Base-by-base conservation (phyloP, 192 early-diverging fungal species). In the Coemansia sp. region DNA sequence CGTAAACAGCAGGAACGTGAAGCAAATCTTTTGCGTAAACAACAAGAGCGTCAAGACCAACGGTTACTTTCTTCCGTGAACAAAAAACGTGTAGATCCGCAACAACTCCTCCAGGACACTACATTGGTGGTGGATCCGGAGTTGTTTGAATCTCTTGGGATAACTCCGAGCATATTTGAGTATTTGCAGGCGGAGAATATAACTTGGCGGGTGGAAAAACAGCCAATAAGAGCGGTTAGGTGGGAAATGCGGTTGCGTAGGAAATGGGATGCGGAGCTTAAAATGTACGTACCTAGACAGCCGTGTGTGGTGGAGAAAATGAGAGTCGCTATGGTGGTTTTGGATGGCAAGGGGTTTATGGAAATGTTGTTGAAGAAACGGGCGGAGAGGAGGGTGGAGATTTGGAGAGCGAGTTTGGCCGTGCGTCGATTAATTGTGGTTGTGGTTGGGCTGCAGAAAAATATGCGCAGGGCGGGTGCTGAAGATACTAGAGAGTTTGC, bases 401-500 rank as follows among this genome's bases (percentile, higher is more conserved):
- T 81, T 12, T 75, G 72, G 78, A 66, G 70, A 1, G 78, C 68
- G 5, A 10, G 66, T 36, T 42, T 81, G 55, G 69, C 63, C 1
- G 67, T 70, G 17, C 48, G 5, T 5, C 55, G 68, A 0, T 28
- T 81, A 31, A 48, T 68, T 40, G 73, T 81, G 3, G 64, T 62
- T 5, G 73, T 81, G 7, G 28, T 81, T 11, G 78, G 78, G 10
- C 60, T 81, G 67, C 69, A 69, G 50, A 59, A 57, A 14, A 31
- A 40, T 16, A 31, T 73, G 22, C 52, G 60, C 2, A 63, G 30
- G 18, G 55, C 66, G 32, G 66, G 69, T 0, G 63, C 48, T 11
- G 55, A 38, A 4, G 78, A 69, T 17, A 66, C 73, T 11, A 62
- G 69, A 2, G 77, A 72, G 45, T 80, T 80, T 69, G 77, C 66